Percentiles rank a stretch among this genome's conserved stretches.
Evolutionary conservation across 768 basidiomycete species (phyloP).

Genomic region (Imleria badia): DNA sequence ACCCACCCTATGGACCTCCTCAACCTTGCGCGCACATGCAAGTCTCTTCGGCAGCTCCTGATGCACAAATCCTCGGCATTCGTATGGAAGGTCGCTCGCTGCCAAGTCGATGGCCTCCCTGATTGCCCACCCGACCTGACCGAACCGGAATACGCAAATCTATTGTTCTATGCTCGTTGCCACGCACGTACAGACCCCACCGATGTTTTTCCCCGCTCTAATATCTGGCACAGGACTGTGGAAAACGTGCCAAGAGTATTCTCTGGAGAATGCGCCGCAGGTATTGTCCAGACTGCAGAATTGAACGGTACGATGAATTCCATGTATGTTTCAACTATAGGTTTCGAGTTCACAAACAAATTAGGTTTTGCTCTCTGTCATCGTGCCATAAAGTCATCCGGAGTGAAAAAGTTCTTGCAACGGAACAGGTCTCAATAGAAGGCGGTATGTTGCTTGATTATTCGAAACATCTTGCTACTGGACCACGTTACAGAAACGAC

Average conservation of each 20-base stretch:
- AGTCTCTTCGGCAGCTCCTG: background rate
- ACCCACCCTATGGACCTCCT: background rate
- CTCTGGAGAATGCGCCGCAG: background rate
- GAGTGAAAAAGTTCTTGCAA: background rate
- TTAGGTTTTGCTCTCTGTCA: background rate
- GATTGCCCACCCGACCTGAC: constrained; percentile 1
- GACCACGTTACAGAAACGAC: background rate
- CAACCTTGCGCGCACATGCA: constrained; percentile 1
- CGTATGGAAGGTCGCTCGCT: background rate
- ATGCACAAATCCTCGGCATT: background rate
- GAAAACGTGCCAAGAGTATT: background rate
- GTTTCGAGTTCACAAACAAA: background rate
- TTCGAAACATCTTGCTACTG: background rate
- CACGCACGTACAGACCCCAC: background rate
- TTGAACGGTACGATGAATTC: background rate
- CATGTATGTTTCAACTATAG: background rate
- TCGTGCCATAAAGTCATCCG: background rate
- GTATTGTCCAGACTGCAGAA: background rate
- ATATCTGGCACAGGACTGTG: background rate
- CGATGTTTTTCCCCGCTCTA: background rate
- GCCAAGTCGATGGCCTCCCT: background rate
- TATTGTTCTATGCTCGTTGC: background rate
- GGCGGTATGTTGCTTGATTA: background rate
- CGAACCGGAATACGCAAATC: background rate
- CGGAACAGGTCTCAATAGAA: background rate